Evolutionary conservation across 257 asterid genomes (phyloP).

Genomic region (Hygrophila difformis): DNA sequence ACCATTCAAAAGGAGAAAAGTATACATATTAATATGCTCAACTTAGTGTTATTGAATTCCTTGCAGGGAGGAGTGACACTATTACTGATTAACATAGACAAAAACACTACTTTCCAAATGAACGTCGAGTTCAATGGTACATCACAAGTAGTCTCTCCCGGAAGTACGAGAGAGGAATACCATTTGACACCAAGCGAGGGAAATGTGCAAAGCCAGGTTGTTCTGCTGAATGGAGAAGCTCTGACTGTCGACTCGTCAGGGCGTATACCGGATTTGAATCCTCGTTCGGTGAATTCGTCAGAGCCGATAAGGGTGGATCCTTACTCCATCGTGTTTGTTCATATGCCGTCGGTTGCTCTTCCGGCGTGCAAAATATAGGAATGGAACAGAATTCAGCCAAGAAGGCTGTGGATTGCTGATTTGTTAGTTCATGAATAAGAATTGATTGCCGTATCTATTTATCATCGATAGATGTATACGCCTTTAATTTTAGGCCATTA

Average conservation of each 20-base stretch:
- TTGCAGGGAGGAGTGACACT: conserved; percentile 68
- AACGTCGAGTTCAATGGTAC: conserved; percentile 30
- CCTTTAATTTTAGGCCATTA: too few species aligned
- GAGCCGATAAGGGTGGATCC: conserved; percentile 53
- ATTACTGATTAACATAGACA: conserved; percentile 67
- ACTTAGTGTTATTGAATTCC: too few species aligned
- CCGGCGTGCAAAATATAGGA: conserved; percentile 53
- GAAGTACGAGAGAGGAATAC: conserved; percentile 58
- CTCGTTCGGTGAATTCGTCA: conserved; percentile 35
- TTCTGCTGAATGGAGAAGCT: conserved; percentile 59
- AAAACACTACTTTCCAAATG: conserved; percentile 32
- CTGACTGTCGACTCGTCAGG: conserved; percentile 40
- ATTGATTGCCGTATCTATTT: too few species aligned
- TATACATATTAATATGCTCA: too few species aligned
- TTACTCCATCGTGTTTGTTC: conserved; percentile 71
- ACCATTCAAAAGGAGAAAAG: neutral
- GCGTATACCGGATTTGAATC: conserved; percentile 45
- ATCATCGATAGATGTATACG: too few species aligned
- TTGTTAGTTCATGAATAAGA: too few species aligned
- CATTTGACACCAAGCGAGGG: conserved; percentile 74
- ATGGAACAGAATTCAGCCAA: too few species aligned
- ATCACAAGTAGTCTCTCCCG: neutral
- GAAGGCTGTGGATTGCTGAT: too few species aligned
- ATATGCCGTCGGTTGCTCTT: conserved; percentile 39
- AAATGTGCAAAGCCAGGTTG: conserved; percentile 56